Evolutionary conservation across 106 monocot species (phyloP).

Genomic region (Narthecium ossifragum): DNA sequence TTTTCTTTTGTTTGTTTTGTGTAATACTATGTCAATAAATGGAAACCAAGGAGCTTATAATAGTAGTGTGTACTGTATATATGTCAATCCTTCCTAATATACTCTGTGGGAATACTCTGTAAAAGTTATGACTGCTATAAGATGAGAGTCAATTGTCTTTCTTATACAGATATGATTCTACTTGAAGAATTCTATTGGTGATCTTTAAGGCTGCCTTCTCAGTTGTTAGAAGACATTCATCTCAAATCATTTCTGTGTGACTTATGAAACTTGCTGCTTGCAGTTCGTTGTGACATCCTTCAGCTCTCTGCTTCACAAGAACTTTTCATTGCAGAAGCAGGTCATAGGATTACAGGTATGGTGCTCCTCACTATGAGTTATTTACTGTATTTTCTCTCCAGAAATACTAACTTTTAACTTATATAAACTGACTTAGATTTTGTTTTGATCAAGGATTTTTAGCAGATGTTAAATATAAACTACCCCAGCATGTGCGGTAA

Average conservation of each 20-base stretch:
- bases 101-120: background rate
- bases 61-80: too few relatives aligned
- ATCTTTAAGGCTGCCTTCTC: background rate
- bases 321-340: slow-evolving; percentile 34
- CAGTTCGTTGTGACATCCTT: slow-evolving; percentile 34
- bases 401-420: background rate
- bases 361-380: background rate
- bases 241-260: background rate
- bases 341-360: slow-evolving; percentile 37
- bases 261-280: too few relatives aligned
- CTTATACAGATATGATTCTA: too few relatives aligned
- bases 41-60: too few relatives aligned
- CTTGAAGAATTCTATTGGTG: background rate
- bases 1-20: too few relatives aligned
- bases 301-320: slow-evolving; percentile 45
- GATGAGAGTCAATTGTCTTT: too few relatives aligned
- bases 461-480: too few relatives aligned
- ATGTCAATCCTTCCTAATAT: background rate
- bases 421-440: background rate
- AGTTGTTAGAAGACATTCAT: background rate
- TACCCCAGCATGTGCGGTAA: too few relatives aligned
- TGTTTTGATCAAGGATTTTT: background rate
- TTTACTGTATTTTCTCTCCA: background rate
- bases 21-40: too few relatives aligned
- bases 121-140: background rate